phyloP scores from a whole-genome alignment of 768 basidiomycete genomes.

The Rossbeevera mucosa region DNA sequence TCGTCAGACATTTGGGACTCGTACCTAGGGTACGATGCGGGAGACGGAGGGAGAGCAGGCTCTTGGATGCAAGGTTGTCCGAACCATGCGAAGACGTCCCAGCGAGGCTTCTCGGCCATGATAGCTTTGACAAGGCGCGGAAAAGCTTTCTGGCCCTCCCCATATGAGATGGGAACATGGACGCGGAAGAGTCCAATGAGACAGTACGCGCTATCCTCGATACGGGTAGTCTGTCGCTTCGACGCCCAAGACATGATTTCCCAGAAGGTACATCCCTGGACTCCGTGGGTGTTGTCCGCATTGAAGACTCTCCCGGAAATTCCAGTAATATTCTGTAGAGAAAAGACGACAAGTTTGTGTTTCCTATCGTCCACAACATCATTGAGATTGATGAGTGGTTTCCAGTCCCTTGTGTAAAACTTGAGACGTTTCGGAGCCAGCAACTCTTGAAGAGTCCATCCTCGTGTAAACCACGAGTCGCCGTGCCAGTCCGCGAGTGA shows the following conservation, averaged over 20 bases:
- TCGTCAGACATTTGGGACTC: background rate
- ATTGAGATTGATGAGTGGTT: background rate
- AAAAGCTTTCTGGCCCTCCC: constrained; percentile 20
- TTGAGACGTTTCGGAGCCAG: constrained; percentile 17
- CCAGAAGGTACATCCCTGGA: background rate
- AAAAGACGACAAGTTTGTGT: no score
- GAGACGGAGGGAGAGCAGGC: constrained; percentile 11
- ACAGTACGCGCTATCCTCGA: constrained; percentile 23
- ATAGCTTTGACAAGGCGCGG: constrained; percentile 11
- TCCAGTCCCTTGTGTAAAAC: constrained; percentile 18
- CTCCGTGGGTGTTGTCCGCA: background rate
- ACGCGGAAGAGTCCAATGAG: constrained; percentile 18
- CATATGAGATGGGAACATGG: constrained; percentile 18
- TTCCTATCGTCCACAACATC: background rate
- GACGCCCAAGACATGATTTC: constrained; percentile 22
- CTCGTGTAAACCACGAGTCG: constrained; percentile 15
- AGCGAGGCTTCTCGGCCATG: background rate
- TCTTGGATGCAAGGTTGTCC: constrained; percentile 9
- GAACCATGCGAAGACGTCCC: constrained; percentile 14
- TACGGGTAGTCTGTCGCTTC: constrained; percentile 15
- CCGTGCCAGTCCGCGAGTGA: background rate
- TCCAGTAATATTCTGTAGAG: background rate
- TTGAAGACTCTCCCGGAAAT: background rate
- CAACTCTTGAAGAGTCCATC: constrained; percentile 11
- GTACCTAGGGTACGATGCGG: constrained; percentile 10